phyloP scores from a whole-genome alignment of 768 basidiomycete genomes.

The Russula griseocarnosa region DNA sequence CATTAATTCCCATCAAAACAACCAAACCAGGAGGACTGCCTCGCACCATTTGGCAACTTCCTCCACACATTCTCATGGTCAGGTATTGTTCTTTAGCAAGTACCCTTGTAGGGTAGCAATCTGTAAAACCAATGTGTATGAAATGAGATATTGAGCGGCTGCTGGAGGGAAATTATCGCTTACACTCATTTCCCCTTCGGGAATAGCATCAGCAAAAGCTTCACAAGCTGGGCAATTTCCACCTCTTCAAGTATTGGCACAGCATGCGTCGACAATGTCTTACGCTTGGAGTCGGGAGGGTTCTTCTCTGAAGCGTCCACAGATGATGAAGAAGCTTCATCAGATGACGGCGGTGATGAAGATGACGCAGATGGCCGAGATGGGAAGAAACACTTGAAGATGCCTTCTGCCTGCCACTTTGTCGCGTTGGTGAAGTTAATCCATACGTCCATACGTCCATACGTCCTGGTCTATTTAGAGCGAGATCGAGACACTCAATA shows the following conservation, averaged over 20 bases:
- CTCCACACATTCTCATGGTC: constrained; percentile 80
- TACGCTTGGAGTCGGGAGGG: constrained; percentile 68
- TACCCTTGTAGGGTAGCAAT: constrained; percentile 84
- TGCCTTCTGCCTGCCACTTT: constrained; percentile 89
- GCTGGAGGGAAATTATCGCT: constrained; percentile 32
- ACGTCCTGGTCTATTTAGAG: constrained; percentile 81
- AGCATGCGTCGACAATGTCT: constrained; percentile 43
- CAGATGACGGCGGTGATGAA: background rate
- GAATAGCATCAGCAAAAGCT: constrained; percentile 77
- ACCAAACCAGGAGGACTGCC: background rate
- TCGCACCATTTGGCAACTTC: constrained; percentile 70
- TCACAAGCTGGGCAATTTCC: constrained; percentile 74
- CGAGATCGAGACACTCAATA: constrained; percentile 87
- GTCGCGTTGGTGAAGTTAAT: constrained; percentile 87
- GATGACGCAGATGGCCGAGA: constrained; percentile 46
- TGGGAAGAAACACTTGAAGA: constrained; percentile 94
- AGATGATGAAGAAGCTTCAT: constrained; percentile 22
- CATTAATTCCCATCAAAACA: constrained; percentile 18
- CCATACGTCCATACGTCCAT: constrained; percentile 91
- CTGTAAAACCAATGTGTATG: constrained; percentile 36
- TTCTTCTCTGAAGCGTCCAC: constrained; percentile 59
- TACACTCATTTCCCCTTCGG: constrained; percentile 85
- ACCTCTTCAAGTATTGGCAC: constrained; percentile 70
- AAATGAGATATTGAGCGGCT: background rate
- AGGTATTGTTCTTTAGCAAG: constrained; percentile 83